These are phyloP conservation scores for Fusarium avenaceum DNA, from an alignment of 2,329 filamentous ascomycete genomes.

Conservation along the genomic window DNA sequence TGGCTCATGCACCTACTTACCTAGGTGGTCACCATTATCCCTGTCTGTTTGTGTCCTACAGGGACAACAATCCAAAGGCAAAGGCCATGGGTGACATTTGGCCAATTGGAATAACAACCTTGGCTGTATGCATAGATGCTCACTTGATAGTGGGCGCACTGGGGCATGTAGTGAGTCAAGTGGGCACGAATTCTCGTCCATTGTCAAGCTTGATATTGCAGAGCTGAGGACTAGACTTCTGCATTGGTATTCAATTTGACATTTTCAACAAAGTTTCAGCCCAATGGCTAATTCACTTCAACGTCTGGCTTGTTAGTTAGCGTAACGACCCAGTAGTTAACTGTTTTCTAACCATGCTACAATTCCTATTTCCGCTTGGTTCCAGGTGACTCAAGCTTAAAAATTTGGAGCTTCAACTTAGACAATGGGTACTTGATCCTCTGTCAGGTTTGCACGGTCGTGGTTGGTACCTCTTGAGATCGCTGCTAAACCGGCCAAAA, in stretches of 20 bases:
- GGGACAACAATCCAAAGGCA: slow-evolving; percentile 10
- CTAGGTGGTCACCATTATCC: slow-evolving; percentile 1
- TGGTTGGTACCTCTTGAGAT: slow-evolving; percentile 17
- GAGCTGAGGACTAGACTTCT: not conserved
- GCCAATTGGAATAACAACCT: slow-evolving; percentile 29
- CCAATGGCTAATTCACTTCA: slow-evolving; percentile 4
- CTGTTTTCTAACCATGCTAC: not conserved
- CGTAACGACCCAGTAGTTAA: not conserved
- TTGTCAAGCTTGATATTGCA: slow-evolving; percentile 9
- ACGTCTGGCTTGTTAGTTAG: slow-evolving; percentile 15
- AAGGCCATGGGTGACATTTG: slow-evolving; percentile 9
- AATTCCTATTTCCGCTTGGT: not conserved
- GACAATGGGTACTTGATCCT: slow-evolving; percentile 29
- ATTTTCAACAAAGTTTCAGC: slow-evolving; percentile 15
- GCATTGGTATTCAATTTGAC: not conserved
- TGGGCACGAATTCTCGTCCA: not conserved
- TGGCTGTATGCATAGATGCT: slow-evolving; percentile 22
- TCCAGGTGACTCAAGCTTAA: slow-evolving; percentile 33
- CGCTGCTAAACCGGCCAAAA: slow-evolving; percentile 30
- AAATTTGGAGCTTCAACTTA: slow-evolving; percentile 12
- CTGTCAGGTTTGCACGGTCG: slow-evolving; percentile 12
- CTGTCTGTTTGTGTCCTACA: slow-evolving; percentile 5
- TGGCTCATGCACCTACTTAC: not conserved
- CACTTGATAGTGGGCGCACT: slow-evolving; percentile 5
- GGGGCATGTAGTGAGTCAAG: not conserved